Evolutionary conservation across 2,329 filamentous ascomycete genomes (phyloP).

Genomic region (Didymosphaeria variabile): DNA sequence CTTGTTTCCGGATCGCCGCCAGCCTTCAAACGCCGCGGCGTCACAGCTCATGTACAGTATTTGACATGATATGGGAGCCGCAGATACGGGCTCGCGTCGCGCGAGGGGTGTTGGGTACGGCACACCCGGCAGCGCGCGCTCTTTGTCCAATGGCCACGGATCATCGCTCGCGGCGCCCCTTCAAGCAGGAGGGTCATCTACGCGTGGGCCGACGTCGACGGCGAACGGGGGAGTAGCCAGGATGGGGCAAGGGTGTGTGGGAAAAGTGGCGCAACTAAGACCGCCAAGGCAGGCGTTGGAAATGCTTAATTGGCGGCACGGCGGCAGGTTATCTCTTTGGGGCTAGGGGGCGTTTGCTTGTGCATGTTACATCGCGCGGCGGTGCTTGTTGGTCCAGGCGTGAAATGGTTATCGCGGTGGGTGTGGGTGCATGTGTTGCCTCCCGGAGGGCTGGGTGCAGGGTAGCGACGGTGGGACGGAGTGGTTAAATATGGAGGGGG

Average conservation of each 20-base stretch:
- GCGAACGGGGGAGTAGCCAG: not conserved
- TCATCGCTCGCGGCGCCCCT: not conserved
- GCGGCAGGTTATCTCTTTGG: not conserved
- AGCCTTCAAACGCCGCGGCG: not conserved
- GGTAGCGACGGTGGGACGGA: slow-evolving; percentile 23
- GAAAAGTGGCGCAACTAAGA: slow-evolving; percentile 10
- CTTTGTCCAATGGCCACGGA: not conserved
- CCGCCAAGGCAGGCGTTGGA: not conserved
- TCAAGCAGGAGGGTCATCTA: not conserved
- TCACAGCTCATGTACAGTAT: not conserved
- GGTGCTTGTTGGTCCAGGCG: slow-evolving; percentile 20
- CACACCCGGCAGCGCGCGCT: not conserved
- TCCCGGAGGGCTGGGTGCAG: not conserved
- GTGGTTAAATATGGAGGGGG: slow-evolving; percentile 36
- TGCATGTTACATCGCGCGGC: slow-evolving; percentile 44
- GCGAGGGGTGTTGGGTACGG: not conserved
- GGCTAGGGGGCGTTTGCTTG: slow-evolving; percentile 8
- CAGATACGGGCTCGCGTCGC: not conserved
- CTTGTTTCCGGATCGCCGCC: slow-evolving; percentile 6
- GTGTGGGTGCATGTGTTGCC: not conserved
- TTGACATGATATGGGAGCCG: not conserved
- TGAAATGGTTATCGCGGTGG: slow-evolving; percentile 10
- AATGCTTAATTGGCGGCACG: slow-evolving; percentile 4
- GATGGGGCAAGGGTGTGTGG: slow-evolving; percentile 10
- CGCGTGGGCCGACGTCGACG: not conserved